A percentile compares a stretch with the other conserved stretches of the same genome.
Conservation (phyloP, 2,329 filamentous ascomycete species). For the Macrophomina phaseolina region DNA sequence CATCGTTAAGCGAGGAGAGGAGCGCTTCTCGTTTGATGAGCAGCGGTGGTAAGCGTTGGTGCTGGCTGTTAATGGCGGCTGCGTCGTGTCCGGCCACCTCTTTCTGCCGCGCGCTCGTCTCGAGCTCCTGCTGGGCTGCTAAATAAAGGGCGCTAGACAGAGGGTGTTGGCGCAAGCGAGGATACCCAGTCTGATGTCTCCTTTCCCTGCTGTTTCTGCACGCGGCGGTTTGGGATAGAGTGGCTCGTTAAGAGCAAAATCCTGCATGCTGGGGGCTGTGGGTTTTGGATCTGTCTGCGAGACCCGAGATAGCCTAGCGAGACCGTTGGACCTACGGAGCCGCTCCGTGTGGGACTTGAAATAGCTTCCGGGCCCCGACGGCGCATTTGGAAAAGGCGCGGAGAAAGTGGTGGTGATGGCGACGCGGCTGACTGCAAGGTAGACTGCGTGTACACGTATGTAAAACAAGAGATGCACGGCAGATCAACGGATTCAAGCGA, state of each 20-base stretch:
- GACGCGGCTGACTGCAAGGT: background rate
- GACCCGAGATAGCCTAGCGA: slow-evolving; percentile 11
- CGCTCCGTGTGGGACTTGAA: background rate
- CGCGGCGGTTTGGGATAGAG: slow-evolving; percentile 15
- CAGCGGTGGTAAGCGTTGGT: background rate
- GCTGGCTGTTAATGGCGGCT: background rate
- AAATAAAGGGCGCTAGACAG: background rate
- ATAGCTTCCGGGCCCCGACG: background rate
- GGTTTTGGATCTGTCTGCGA: slow-evolving; percentile 1
- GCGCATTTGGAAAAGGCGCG: background rate
- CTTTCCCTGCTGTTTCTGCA: slow-evolving; percentile 3
- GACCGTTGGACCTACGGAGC: background rate
- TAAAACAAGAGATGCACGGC: slow-evolving; percentile 2
- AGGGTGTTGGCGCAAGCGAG: slow-evolving; percentile 4
- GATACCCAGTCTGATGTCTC: background rate
- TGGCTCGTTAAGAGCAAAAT: background rate
- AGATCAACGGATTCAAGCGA: slow-evolving; percentile 20
- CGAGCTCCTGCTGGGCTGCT: background rate
- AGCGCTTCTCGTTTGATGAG: slow-evolving; percentile 62
- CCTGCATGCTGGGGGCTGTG: background rate
- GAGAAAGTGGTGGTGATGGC: background rate
- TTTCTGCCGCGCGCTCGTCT: background rate
- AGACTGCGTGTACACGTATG: slow-evolving; percentile 6
- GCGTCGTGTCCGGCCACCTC: no score
- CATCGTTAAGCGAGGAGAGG: slow-evolving; percentile 71